A percentile compares a stretch with the other conserved stretches of the same genome.
Evolutionary conservation across 345 rosid genomes (phyloP).

Genomic region (Camelina laxa): DNA sequence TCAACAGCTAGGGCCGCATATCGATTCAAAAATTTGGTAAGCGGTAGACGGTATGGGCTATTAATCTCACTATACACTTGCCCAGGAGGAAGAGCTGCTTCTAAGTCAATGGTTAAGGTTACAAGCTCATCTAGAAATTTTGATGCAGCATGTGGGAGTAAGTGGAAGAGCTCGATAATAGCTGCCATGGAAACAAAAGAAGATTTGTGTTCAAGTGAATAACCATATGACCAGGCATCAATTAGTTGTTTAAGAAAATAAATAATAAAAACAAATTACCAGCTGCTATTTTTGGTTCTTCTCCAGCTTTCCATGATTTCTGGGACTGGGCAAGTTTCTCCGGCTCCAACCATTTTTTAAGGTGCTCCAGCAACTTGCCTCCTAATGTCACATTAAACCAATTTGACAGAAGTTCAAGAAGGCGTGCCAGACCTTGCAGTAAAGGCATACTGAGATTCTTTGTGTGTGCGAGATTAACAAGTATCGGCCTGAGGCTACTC

Average conservation of each 20-base stretch:
- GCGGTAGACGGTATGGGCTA: constrained; percentile 98
- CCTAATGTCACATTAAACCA: constrained; percentile 99
- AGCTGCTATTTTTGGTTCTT: constrained; percentile 99
- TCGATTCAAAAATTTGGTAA: constrained; percentile 89
- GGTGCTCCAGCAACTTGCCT: constrained; percentile 96
- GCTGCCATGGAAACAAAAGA: constrained; percentile 62
- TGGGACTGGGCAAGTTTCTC: constrained; percentile 92
- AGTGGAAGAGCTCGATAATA: constrained; percentile 96
- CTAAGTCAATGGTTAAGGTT: constrained; percentile 88
- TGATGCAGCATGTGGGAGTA: constrained; percentile 96
- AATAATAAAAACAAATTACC: constrained; percentile 55
- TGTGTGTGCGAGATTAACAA: constrained; percentile 94
- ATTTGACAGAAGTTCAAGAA: constrained; percentile 93
- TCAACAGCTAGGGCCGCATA: constrained; percentile 94
- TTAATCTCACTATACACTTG: constrained; percentile 95
- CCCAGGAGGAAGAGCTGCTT: constrained; percentile 85
- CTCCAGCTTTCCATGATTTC: constrained; percentile 98
- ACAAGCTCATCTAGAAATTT: constrained; percentile 97
- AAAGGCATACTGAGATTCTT: constrained; percentile 99
- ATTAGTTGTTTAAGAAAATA: background rate
- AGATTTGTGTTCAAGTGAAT: constrained; percentile 22
- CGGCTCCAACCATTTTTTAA: constrained; percentile 98
- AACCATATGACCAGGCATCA: constrained; percentile 7
- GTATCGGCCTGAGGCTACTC: constrained; percentile 97
- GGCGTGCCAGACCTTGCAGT: constrained; percentile 95